Conservation (phyloP, 768 basidiomycete species). For the Exidia glandulosa region DNA sequence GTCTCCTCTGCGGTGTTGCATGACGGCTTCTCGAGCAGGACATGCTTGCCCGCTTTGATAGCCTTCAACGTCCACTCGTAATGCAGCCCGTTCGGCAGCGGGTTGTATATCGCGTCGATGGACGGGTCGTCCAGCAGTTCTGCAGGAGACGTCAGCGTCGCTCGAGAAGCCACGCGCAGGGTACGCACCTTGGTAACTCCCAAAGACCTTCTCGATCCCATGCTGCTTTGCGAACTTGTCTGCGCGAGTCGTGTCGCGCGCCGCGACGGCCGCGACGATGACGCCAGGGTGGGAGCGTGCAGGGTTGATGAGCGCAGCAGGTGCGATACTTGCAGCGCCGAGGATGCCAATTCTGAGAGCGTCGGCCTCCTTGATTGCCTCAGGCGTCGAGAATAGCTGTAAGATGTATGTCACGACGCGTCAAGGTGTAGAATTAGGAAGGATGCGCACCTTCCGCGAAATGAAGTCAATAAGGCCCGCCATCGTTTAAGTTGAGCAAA, state of each 20-base stretch:
- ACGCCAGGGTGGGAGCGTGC: slow-evolving; percentile 12
- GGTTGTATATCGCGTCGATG: slow-evolving; percentile 22
- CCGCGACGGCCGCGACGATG: slow-evolving; percentile 14
- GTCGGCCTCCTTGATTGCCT: not conserved
- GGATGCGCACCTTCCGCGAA: too few species aligned
- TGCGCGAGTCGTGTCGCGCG: slow-evolving; percentile 12
- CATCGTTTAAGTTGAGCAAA: too few species aligned
- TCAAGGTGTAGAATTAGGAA: too few species aligned
- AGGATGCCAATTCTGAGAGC: slow-evolving; percentile 17
- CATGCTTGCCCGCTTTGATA: slow-evolving; percentile 23
- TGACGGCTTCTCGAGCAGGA: slow-evolving; percentile 24
- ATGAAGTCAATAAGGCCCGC: too few species aligned
- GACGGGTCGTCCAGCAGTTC: slow-evolving; percentile 18
- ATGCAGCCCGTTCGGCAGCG: slow-evolving; percentile 24
- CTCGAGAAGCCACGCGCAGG: slow-evolving; percentile 4
- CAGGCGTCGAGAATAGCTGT: too few species aligned
- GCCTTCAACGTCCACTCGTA: slow-evolving; percentile 26
- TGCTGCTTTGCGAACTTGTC: slow-evolving; percentile 13
- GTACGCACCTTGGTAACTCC: slow-evolving; percentile 7
- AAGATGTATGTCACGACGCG: too few species aligned
- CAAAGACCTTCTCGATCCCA: slow-evolving; percentile 12
- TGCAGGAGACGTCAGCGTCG: not conserved
- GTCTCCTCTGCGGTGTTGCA: slow-evolving; percentile 18
- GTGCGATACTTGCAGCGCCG: slow-evolving; percentile 14
- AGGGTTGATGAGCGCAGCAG: slow-evolving; percentile 12